These are phyloP conservation scores for Fomitopsis serialis DNA, from an alignment of 768 basidiomycete genomes.

Conservation along the genomic window DNA sequence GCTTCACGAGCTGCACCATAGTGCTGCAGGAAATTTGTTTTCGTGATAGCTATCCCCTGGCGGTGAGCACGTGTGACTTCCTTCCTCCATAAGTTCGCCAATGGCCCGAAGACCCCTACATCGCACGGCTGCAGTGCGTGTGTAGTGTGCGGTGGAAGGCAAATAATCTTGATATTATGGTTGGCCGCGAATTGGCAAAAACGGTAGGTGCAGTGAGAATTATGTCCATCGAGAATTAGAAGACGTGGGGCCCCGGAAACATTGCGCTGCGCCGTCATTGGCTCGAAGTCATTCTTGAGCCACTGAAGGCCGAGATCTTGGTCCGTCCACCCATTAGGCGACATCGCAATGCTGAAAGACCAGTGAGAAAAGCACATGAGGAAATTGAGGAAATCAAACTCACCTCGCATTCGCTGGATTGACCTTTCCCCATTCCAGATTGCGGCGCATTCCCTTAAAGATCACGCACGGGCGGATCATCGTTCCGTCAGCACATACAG, in stretches of 20 bases:
- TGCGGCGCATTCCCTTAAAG: constrained; percentile 26
- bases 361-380: neutral
- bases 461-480: constrained; percentile 32
- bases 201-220: constrained; percentile 29
- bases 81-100: constrained; percentile 23
- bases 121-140: constrained; percentile 39
- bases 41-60: neutral
- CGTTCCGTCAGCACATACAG: constrained; percentile 35
- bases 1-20: neutral
- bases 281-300: constrained; percentile 35
- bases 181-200: constrained; percentile 23
- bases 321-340: constrained; percentile 39
- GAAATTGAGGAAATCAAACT: constrained; percentile 6
- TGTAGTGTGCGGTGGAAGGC: constrained; percentile 36
- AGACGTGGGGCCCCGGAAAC: constrained; percentile 26
- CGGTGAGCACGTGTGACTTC: neutral
- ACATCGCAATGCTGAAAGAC: constrained; percentile 24
- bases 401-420: constrained; percentile 17
- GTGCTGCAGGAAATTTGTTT: neutral
- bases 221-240: constrained; percentile 40
- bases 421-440: constrained; percentile 15
- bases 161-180: constrained; percentile 27
- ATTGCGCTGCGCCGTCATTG: constrained; percentile 24
- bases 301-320: constrained; percentile 30
- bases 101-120: constrained; percentile 33